Base-by-base conservation (phyloP, 805 yeast species). In the Saturnispora mendoncae region DNA sequence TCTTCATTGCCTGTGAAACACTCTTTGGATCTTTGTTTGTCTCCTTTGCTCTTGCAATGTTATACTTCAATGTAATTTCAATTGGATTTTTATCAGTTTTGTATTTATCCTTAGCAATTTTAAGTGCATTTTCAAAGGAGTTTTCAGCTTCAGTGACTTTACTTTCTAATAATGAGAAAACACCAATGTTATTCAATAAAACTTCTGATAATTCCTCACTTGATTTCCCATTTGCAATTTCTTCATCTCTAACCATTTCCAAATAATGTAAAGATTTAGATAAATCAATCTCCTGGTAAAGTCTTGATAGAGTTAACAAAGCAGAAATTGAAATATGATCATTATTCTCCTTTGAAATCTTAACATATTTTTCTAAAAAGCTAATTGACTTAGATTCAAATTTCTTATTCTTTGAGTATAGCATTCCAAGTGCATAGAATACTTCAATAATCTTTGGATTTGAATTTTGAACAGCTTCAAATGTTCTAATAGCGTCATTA, bases 401-500 rank as follows among this genome's bases (percentile, higher is more conserved):
- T 34, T 55, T 56, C 31, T 46, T 25, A 36, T 43, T 72, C 46
- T 72, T 69, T 1, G 88, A 72, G 53, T 84, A 81, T 30, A 87
- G 61, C 51, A 81, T 60, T 21, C 97, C 97, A 28, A 87, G 65
- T 31, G 86, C 72, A 54, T 78, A 83, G 46, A 75, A 71, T 2
- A 83, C 80, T 59, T 88, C 96, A 33, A 80, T 64, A 38, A 82
- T 71, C 53, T 78, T 80, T 18, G 84, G 80, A 52, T 78, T 71
- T 14, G 71, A 65, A 50, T 80, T 77, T 43, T 79, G 70, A 34
- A 85, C 67, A 34, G 75, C 74, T 56, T 90, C 97, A 53, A 85
- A 83, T 0, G 95, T 78, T 48, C 88, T 71, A 49, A 82, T 76
- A 10, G 97, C 92, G 56, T 88, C 97, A 52, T 84, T 87, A 9